Percentiles rank a stretch among this genome's conserved stretches.
phyloP scores from a whole-genome alignment of 179 eudicot species.

The Corrigiola litoralis region DNA sequence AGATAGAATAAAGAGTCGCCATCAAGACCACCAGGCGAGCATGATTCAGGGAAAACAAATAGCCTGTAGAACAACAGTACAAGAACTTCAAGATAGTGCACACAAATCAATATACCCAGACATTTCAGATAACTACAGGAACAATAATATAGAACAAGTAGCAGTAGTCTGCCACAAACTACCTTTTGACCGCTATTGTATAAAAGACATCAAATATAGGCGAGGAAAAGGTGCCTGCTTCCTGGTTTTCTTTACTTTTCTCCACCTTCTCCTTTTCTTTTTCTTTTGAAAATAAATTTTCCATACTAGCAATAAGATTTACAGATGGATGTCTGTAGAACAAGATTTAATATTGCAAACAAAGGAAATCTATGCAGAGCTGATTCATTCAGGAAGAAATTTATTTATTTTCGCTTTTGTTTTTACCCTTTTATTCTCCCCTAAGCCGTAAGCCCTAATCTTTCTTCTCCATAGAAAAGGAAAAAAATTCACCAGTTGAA shows the following conservation, averaged over 20 bases:
- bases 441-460: no score
- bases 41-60: conserved; percentile 86
- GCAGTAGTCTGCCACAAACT: background rate
- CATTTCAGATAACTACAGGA: background rate
- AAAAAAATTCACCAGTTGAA: no score
- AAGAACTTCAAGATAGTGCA: background rate
- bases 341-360: no score
- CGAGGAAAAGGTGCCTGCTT: background rate
- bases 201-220: background rate
- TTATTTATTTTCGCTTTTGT: no score
- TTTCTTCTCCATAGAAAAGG: no score
- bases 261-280: no score
- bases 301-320: no score
- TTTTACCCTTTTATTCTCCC: no score
- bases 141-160: conserved; percentile 7
- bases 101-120: background rate
- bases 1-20: conserved; percentile 70
- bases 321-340: no score
- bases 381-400: no score
- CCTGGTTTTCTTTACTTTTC: background rate
- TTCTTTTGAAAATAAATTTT: no score
- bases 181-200: background rate
- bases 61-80: conserved; percentile 49
- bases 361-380: no score
- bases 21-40: conserved; percentile 86